phyloP scores from a whole-genome alignment of 2,329 filamentous ascomycete genomes.

The Aspergillus sp. region DNA sequence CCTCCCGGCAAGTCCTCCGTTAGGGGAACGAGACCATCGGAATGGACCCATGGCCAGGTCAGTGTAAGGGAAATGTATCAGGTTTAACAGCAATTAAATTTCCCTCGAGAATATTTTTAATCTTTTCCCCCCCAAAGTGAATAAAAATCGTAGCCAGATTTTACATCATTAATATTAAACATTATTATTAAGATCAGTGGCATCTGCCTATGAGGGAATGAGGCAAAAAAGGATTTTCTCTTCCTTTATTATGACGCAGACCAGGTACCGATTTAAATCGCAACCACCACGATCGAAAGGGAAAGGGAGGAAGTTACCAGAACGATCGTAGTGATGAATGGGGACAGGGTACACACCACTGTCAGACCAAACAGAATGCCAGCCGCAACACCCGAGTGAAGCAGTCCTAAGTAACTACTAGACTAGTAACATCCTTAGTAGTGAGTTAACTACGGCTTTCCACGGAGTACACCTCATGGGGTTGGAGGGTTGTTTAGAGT shows the following conservation, averaged over 20 bases:
- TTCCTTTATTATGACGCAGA: neutral
- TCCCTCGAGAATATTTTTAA: neutral
- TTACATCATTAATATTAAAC: slow-evolving; percentile 1
- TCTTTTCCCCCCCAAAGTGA: neutral
- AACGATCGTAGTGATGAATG: neutral
- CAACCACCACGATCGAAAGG: neutral
- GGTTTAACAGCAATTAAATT: neutral
- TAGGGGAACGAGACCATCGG: neutral
- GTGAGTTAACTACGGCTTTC: neutral
- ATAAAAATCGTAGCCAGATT: neutral
- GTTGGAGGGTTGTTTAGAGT: slow-evolving; percentile 8
- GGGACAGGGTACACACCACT: neutral
- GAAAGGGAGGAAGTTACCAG: neutral
- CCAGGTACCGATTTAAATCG: neutral
- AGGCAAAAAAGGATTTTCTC: neutral
- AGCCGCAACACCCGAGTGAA: slow-evolving; percentile 5
- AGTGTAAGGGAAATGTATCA: slow-evolving; percentile 1
- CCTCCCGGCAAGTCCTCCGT: neutral
- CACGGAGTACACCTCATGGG: neutral
- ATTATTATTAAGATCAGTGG: neutral
- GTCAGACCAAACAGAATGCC: neutral
- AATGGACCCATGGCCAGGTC: neutral
- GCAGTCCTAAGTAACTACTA: neutral
- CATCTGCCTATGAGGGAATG: neutral
- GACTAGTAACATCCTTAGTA: neutral